These are phyloP conservation scores for Penicillium freii DNA, from an alignment of 2,329 filamentous ascomycete species.

Conservation along the genomic window DNA sequence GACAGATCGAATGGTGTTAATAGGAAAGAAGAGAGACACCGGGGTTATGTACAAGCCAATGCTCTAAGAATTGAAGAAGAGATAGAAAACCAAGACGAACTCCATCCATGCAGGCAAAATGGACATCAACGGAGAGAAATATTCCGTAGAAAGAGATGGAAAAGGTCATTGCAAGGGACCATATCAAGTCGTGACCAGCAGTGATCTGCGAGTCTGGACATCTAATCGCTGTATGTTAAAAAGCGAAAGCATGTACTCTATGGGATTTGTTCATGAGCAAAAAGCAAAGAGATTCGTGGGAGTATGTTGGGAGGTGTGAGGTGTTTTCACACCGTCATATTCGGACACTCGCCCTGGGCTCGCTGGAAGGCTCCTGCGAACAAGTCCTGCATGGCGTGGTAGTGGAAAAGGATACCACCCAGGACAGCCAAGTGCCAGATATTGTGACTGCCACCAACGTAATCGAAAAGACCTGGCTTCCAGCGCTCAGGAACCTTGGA, in stretches of 20 bases:
- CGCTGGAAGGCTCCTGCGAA: conserved; percentile 75
- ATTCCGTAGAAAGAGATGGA: conserved; percentile 7
- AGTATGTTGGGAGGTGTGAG: conserved; percentile 2
- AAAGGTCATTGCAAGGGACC: conserved; percentile 5
- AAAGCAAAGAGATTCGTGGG: not conserved
- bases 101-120: conserved; percentile 23
- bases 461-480: conserved; percentile 91
- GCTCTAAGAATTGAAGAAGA: conserved; percentile 6
- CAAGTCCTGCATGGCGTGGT: conserved; percentile 91
- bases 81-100: conserved; percentile 12
- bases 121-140: conserved; percentile 1
- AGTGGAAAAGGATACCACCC: conserved; percentile 96
- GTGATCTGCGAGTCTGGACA: conserved; percentile 2
- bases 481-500: conserved; percentile 91
- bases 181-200: conserved; percentile 1
- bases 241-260: not conserved
- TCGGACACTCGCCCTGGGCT: conserved; percentile 53
- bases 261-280: conserved; percentile 14
- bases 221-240: conserved; percentile 4
- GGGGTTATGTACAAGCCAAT: not conserved
- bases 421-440: conserved; percentile 95
- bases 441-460: conserved; percentile 92
- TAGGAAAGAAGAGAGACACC: not conserved
- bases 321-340: conserved; percentile 25
- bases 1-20: not conserved